These are phyloP conservation scores for Zygosaccharomyces rouxii DNA, from an alignment of 805 yeast species.

Conservation along the genomic window DNA sequence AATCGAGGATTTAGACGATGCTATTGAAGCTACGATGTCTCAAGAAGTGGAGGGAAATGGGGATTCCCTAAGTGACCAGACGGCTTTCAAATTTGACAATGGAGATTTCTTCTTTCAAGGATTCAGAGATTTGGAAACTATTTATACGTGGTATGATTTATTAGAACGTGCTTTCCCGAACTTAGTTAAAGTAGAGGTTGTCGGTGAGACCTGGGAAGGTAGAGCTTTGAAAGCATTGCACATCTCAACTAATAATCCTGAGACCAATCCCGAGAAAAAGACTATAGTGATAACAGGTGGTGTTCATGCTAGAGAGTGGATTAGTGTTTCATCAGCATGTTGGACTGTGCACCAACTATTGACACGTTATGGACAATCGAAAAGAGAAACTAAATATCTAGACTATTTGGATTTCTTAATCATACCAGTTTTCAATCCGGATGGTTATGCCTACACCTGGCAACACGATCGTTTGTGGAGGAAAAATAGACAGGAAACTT, in stretches of 20 bases:
- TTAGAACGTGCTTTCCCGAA: slow-evolving; percentile 60
- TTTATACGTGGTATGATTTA: slow-evolving; percentile 67
- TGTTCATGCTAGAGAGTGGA: slow-evolving; percentile 89
- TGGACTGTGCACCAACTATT: slow-evolving; percentile 49
- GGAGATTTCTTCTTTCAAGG: slow-evolving; percentile 63
- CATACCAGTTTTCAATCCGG: slow-evolving; percentile 85
- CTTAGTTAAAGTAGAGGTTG: slow-evolving; percentile 54
- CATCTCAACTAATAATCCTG: slow-evolving; percentile 46
- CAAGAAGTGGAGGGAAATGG: not conserved
- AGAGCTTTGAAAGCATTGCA: slow-evolving; percentile 65
- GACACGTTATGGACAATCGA: slow-evolving; percentile 41
- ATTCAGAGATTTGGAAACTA: slow-evolving; percentile 62
- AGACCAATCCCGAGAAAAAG: slow-evolving; percentile 42
- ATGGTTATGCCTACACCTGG: slow-evolving; percentile 88
- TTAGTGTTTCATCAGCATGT: slow-evolving; percentile 65
- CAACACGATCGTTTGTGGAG: slow-evolving; percentile 77
- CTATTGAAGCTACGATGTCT: slow-evolving; percentile 54
- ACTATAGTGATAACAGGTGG: slow-evolving; percentile 81
- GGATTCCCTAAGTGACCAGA: slow-evolving; percentile 5
- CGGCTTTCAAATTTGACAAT: slow-evolving; percentile 13
- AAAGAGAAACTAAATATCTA: slow-evolving; percentile 44
- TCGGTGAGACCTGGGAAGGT: slow-evolving; percentile 76
- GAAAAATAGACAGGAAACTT: slow-evolving; percentile 77
- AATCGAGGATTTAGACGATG: slow-evolving; percentile 54
- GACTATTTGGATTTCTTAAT: slow-evolving; percentile 65